Evolutionary conservation across 495 filamentous ascomycete species (phyloP), one percentile per base, ranked within the genome.

Genomic region (Podospora bellae-mahoneyi): DNA sequence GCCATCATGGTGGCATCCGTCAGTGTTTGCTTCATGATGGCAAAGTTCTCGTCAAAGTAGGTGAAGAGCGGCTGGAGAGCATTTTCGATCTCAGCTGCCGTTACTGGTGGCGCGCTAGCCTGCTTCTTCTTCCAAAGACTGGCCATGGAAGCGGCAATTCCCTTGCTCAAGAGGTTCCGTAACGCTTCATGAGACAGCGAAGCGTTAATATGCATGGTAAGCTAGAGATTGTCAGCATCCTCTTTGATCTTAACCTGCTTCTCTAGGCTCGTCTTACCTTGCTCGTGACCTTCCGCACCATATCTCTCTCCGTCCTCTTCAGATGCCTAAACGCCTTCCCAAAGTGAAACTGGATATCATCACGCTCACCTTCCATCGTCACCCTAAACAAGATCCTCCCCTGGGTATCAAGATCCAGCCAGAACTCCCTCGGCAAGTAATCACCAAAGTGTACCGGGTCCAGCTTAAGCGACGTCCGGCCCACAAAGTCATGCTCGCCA

Each of bases 31-130:
- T 97, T 97, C 92, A 99, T 95, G 74, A 97, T 97, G 53, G 93
- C 94, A 74, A 99, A 99, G 74, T 99, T 99, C 76, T 97, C 96
- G 75, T 98, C 92, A 75, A 99, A 98, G 76, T 99, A 99, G 65
- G 88, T 87, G 72, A 97, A 96, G n/a, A 99, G 85, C 3, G 94
- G 92, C 67, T 89, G 89, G 10, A 99, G 80, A 3, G 92, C 93
- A 69, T 89, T 89, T 69, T 90, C 89, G 55, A 97, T 84, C 55
- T 98, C 93, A 0, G 82, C 83, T 32, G 87, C 83, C 0, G 91
- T 90, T 5, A 92, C 79, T 1, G 84, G 83, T 28, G 87, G 84
- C 18, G 78, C 71, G 15, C 84, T 78, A 4, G 88, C 82, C 62
- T 78, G 78, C 27, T 83, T 78, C 72, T 84, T 86, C 68, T 84